Percentiles rank a stretch among this genome's conserved stretches.
These are phyloP conservation scores for Teratosphaeria zuluensis DNA, from an alignment of 2,329 filamentous ascomycete species.

Conservation along the genomic window DNA sequence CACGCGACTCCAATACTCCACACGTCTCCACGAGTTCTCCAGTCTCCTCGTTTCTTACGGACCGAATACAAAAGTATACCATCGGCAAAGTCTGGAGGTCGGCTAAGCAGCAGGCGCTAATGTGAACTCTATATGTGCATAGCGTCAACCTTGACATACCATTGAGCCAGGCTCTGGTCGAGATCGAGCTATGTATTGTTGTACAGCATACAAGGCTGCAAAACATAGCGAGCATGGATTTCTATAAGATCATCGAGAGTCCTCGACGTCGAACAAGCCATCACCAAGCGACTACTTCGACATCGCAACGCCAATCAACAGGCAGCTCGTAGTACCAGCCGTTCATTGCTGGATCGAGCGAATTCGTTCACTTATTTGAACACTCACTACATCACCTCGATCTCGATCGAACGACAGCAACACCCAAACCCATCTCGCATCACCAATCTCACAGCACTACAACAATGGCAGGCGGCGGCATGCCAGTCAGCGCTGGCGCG, in stretches of 20 bases:
- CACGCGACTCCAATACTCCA: not conserved
- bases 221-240: not conserved
- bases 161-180: not conserved
- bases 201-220: not conserved
- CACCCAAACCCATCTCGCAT: not conserved
- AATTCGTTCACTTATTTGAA: not conserved
- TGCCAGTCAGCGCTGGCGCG: constrained; percentile 28
- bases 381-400: not conserved
- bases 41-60: not conserved
- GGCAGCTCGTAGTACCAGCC: constrained; percentile 7
- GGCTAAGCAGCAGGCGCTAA: not conserved
- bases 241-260: not conserved
- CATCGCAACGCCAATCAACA: not conserved
- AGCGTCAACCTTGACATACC: not conserved
- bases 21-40: not conserved
- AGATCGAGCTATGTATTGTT: not conserved
- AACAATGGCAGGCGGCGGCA: constrained; percentile 35
- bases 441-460: not conserved
- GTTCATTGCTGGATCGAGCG: constrained; percentile 12
- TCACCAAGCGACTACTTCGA: not conserved
- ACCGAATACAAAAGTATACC: not conserved
- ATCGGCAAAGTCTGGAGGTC: not conserved
- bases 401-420: not conserved
- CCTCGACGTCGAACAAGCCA: not conserved
- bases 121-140: not conserved